Base-by-base conservation (phyloP, 1,284 basidiomycete genomes). In the Ganoderma meredithae region DNA sequence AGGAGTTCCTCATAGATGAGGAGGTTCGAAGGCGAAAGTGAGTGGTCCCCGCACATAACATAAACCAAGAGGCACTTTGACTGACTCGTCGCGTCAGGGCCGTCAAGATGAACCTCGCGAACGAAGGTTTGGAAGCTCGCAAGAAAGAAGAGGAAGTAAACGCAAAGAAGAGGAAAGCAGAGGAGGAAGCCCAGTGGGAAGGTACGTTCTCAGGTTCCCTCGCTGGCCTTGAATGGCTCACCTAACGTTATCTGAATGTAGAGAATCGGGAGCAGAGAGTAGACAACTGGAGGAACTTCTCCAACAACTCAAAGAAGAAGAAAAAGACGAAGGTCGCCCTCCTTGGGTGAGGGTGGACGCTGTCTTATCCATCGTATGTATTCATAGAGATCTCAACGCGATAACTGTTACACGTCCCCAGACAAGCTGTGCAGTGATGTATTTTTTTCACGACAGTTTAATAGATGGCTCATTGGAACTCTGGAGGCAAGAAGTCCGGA, bases 31-130 rank as follows among this genome's bases (percentile, higher is more conserved):
- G 93, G 74, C 83, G 93, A 73, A 94, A 92, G 93, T 93, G 71
- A 73, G 90, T 82, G 36, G 12, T 61, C 17, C 22, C 60, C 36
- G 15, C 31, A 43, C 58, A 47, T 39, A 60, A 43, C 58, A 47
- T 39, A 60, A 61, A n/a, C 33, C 31, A 17, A 68, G 62, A 59
- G 36, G 36, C 43, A 64, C 63, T 40, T 66, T 27, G 43, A 33
- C 62, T 25, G 65, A 60, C 6, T 31, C 25, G 2, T 49, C 39
- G 6, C 22, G 43, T 31, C 69, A 94, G 93, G 76, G 92, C 93
- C 2, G 81, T 94, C 72, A 95, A 95, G 82, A 90, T 94, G 89
- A 94, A 94, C 75, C 80, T 95, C 60, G 93, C 93, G 3, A 95
- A 95, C 73, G 93, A 95, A 79, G 93, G 93, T 15, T 81, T 94